Evolutionary conservation across 2,329 filamentous ascomycete genomes (phyloP).

Genomic region (Zymoseptoria passerinii): DNA sequence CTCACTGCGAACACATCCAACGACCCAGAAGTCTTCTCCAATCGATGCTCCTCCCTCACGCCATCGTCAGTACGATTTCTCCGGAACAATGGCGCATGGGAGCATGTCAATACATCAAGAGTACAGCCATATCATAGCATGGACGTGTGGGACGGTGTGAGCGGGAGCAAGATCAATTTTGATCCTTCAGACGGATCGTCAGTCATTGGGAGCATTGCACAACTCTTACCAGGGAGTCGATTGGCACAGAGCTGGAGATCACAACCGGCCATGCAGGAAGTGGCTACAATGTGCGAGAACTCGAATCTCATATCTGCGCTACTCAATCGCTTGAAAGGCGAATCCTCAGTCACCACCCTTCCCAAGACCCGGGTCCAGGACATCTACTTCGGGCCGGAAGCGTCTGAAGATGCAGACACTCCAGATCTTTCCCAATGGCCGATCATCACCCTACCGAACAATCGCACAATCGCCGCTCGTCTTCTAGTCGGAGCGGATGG

Average conservation of each 20-base stretch:
- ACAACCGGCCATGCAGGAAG: conserved; percentile 30
- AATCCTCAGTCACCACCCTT: conserved; percentile 60
- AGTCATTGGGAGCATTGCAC: conserved; percentile 22
- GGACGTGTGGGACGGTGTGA: conserved; percentile 97
- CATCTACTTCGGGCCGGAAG: conserved; percentile 64
- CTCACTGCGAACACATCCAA: conserved; percentile 61
- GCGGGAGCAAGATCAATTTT: conserved; percentile 80
- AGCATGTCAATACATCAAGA: conserved; percentile 60
- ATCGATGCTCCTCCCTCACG: conserved; percentile 91
- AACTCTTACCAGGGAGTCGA: conserved; percentile 24
- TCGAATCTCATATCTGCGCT: conserved; percentile 76
- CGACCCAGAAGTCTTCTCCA: conserved; percentile 69
- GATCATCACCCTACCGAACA: conserved; percentile 63
- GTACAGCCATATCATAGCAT: conserved; percentile 89
- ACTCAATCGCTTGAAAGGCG: conserved; percentile 37
- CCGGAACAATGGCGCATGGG: conserved; percentile 72
- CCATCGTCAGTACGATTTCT: conserved; percentile 80
- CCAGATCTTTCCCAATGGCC: conserved; percentile 83
- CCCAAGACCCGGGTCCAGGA: conserved; percentile 68
- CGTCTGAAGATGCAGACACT: conserved; percentile 41
- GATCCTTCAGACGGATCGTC: conserved; percentile 23
- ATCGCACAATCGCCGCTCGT: conserved; percentile 61
- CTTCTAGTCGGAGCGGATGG: conserved; percentile 90
- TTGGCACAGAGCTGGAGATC: conserved; percentile 17
- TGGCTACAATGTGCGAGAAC: conserved; percentile 97